Conservation (phyloP, 371 early-diverging fungal species). For the Syncephalastrum sp. region DNA sequence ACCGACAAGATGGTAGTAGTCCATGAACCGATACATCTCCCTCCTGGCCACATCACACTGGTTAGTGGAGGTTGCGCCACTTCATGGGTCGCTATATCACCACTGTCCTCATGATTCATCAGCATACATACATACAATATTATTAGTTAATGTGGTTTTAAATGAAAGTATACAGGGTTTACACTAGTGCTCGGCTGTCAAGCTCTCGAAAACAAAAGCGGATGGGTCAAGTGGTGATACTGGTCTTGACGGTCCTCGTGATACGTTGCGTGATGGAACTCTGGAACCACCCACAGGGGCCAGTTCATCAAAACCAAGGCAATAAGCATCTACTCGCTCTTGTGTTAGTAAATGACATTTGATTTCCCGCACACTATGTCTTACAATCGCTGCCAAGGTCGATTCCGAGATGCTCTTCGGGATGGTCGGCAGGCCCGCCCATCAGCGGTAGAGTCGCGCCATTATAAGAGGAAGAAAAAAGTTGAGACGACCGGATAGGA, state of each 20-base stretch:
- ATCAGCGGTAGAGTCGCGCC: constrained; percentile 33
- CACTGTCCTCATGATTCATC: neutral
- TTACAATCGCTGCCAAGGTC: constrained; percentile 45
- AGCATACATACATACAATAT: neutral
- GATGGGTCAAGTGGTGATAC: constrained; percentile 27
- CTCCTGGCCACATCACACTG: constrained; percentile 5
- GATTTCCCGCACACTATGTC: neutral
- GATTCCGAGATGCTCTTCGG: constrained; percentile 27
- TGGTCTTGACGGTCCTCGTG: constrained; percentile 9
- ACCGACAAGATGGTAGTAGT: constrained; percentile 29
- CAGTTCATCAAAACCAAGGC: constrained; percentile 39
- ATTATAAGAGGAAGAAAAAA: constrained; percentile 34
- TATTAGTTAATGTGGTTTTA: neutral
- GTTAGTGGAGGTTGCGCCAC: constrained; percentile 26
- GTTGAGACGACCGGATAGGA: constrained; percentile 27
- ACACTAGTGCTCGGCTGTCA: constrained; percentile 19
- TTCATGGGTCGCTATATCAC: constrained; percentile 20
- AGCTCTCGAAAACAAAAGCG: constrained; percentile 29
- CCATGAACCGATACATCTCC: neutral
- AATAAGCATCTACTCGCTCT: constrained; percentile 31
- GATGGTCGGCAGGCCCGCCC: constrained; percentile 19
- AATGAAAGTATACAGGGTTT: constrained; percentile 1
- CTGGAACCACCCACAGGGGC: neutral
- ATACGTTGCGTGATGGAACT: constrained; percentile 1
- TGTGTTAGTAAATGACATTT: neutral